These are phyloP conservation scores for Chaetomium strumarium DNA, from an alignment of 2,329 filamentous ascomycete species.

Conservation along the genomic window DNA sequence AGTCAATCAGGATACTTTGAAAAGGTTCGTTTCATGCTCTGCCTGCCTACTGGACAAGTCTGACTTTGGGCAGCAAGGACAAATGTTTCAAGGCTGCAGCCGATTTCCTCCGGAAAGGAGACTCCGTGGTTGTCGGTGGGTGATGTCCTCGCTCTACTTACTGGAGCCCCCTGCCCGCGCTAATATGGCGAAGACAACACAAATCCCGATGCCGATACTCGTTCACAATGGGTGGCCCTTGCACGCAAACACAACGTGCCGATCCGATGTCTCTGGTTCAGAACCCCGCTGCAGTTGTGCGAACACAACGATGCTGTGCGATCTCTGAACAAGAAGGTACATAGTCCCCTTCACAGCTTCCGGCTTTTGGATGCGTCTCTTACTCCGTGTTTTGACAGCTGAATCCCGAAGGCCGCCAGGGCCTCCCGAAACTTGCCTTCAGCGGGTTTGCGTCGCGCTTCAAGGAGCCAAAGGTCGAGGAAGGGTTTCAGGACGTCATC, in stretches of 20 bases:
- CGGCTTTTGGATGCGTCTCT: background rate
- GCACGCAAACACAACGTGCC: constrained; percentile 65
- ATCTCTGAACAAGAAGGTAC: constrained; percentile 51
- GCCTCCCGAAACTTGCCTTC: constrained; percentile 76
- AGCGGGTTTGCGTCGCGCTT: constrained; percentile 67
- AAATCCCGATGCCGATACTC: constrained; percentile 75
- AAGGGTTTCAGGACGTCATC: constrained; percentile 79
- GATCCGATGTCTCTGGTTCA: constrained; percentile 83
- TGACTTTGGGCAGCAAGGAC: constrained; percentile 37
- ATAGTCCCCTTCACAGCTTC: constrained; percentile 3
- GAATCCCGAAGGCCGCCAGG: constrained; percentile 74
- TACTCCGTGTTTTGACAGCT: constrained; percentile 39
- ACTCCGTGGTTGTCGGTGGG: constrained; percentile 73
- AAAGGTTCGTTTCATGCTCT: constrained; percentile 46
- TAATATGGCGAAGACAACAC: constrained; percentile 67
- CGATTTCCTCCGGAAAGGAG: constrained; percentile 56
- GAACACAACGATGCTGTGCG: constrained; percentile 87
- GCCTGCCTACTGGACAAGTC: constrained; percentile 22
- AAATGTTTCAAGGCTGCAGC: constrained; percentile 68
- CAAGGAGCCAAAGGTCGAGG: constrained; percentile 61
- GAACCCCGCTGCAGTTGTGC: constrained; percentile 60
- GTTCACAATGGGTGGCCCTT: constrained; percentile 71
- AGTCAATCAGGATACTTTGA: constrained; percentile 85
- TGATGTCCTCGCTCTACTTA: constrained; percentile 17
- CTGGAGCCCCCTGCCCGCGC: background rate